These are phyloP conservation scores for Coemansia sp. DNA, from an alignment of 192 early-diverging fungal species.

Conservation along the genomic window DNA sequence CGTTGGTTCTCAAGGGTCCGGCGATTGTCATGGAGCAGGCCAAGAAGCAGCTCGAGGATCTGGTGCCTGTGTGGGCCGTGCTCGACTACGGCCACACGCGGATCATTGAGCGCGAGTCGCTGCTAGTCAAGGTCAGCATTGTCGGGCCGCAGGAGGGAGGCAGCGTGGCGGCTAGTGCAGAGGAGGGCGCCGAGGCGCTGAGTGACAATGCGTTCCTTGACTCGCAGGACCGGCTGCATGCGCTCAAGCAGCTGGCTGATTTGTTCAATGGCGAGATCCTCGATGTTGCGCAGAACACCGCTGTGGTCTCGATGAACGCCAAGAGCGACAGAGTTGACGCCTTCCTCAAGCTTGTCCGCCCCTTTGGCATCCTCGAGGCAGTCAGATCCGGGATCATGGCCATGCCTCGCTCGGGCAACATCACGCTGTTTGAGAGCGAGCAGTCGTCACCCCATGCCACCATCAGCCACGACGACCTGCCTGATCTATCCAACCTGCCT, in stretches of 20 bases:
- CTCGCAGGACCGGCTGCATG: slow-evolving; percentile 66
- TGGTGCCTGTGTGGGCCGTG: slow-evolving; percentile 97
- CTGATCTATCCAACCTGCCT: slow-evolving; percentile 79
- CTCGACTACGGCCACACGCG: slow-evolving; percentile 90
- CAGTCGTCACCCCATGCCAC: slow-evolving; percentile 63
- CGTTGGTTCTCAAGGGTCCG: slow-evolving; percentile 88
- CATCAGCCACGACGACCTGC: slow-evolving; percentile 57
- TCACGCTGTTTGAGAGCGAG: slow-evolving; percentile 70
- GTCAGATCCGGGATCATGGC: slow-evolving; percentile 95
- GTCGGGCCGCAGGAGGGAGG: slow-evolving; percentile 51
- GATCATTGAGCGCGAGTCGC: slow-evolving; percentile 88
- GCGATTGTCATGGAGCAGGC: slow-evolving; percentile 86
- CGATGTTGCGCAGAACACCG: slow-evolving; percentile 79
- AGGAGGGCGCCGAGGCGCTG: slow-evolving; percentile 4
- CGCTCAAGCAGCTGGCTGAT: slow-evolving; percentile 76
- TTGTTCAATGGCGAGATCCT: slow-evolving; percentile 85
- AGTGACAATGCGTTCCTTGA: slow-evolving; percentile 51
- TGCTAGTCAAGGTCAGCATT: slow-evolving; percentile 91
- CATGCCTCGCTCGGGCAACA: slow-evolving; percentile 87
- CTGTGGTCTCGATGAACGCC: slow-evolving; percentile 85
- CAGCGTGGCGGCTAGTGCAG: not conserved
- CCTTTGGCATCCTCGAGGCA: slow-evolving; percentile 94
- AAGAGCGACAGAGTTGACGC: slow-evolving; percentile 85
- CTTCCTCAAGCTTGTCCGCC: slow-evolving; percentile 89
- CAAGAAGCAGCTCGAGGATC: slow-evolving; percentile 88